Conservation (phyloP, 768 basidiomycete species). For the Goffeauzyma gilvescens region DNA sequence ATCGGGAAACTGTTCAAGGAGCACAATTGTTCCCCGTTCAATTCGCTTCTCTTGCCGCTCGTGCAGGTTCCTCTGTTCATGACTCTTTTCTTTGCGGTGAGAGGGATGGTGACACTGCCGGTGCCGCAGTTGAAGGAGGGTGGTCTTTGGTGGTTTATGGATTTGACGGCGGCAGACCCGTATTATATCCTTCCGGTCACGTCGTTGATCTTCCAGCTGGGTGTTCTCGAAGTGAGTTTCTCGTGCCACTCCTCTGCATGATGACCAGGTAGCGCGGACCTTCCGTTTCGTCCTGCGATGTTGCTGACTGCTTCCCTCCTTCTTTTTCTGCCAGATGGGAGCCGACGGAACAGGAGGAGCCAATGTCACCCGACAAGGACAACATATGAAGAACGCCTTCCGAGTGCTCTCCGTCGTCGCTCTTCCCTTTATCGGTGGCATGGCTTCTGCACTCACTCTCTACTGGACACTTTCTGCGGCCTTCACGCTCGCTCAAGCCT, state of each 20-base stretch:
- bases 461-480: conserved; percentile 42
- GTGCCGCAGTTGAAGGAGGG: conserved; percentile 57
- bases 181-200: conserved; percentile 51
- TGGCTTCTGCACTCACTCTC: conserved; percentile 50
- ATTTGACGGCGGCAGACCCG: conserved; percentile 63
- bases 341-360: conserved; percentile 37
- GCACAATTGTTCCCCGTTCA: conserved; percentile 45
- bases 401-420: conserved; percentile 41
- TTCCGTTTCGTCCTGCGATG: background rate
- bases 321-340: conserved; percentile 34
- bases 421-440: conserved; percentile 40
- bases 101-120: conserved; percentile 50
- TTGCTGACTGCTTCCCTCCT: background rate
- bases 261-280: background rate
- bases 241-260: background rate
- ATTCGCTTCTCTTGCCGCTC: conserved; percentile 42
- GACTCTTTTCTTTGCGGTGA: conserved; percentile 64
- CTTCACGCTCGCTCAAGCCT: conserved; percentile 40
- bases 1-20: conserved; percentile 43
- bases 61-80: conserved; percentile 59
- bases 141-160: conserved; percentile 52
- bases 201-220: conserved; percentile 43
- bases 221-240: conserved; percentile 47
- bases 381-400: conserved; percentile 51
- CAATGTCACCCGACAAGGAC: conserved; percentile 37